Evolutionary conservation across 192 early-diverging fungal genomes (phyloP).

Genomic region (Backusella morwellensis): DNA sequence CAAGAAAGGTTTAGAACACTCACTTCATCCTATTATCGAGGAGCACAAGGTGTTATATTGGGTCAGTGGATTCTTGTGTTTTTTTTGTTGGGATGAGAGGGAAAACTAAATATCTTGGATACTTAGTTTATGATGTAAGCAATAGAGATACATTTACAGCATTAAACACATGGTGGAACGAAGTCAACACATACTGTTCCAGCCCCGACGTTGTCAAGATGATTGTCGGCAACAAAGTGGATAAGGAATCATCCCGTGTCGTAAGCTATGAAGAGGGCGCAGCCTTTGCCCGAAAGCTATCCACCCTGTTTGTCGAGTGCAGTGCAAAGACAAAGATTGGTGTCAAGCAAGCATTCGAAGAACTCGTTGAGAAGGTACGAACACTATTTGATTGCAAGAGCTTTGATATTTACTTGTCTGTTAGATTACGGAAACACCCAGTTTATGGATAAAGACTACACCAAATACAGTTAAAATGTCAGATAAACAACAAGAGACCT

Average conservation of each 20-base stretch:
- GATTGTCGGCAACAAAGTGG: constrained; percentile 98
- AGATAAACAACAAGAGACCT: neutral
- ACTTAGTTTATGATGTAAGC: constrained; percentile 94
- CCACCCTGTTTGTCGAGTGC: constrained; percentile 94
- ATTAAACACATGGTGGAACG: constrained; percentile 90
- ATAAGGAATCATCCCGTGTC: constrained; percentile 72
- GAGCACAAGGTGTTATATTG: constrained; percentile 96
- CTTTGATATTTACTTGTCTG: constrained; percentile 17
- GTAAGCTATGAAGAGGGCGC: constrained; percentile 88
- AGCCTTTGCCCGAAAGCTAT: constrained; percentile 82
- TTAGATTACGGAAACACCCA: constrained; percentile 16
- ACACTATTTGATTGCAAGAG: no score
- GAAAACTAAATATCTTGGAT: constrained; percentile 25
- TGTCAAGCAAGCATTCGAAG: constrained; percentile 92
- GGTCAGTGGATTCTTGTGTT: constrained; percentile 45
- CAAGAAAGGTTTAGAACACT: constrained; percentile 98
- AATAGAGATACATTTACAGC: constrained; percentile 92
- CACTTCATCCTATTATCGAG: constrained; percentile 98
- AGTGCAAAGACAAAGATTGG: constrained; percentile 93
- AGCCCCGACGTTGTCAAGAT: constrained; percentile 90
- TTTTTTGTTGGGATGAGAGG: neutral
- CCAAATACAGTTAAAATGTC: constrained; percentile 9
- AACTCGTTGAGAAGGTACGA: constrained; percentile 80
- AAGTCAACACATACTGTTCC: constrained; percentile 91
- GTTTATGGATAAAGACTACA: constrained; percentile 3